Conservation (phyloP, 2,329 filamentous ascomycete species). For the Talaromyces sp. region DNA sequence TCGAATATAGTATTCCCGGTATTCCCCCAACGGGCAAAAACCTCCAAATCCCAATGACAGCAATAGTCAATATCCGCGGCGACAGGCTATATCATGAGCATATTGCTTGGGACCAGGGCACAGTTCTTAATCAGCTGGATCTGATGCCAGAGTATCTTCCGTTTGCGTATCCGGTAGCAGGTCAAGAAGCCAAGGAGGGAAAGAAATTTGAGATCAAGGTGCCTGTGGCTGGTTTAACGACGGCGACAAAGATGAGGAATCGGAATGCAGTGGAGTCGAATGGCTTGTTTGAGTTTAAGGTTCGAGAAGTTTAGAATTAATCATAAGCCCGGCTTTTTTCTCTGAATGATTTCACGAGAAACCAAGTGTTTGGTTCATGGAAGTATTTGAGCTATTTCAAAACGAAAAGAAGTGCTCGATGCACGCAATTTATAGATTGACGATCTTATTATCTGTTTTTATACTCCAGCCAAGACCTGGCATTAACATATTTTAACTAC, state of each 20-base stretch:
- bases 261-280: conserved; percentile 53
- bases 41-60: conserved; percentile 61
- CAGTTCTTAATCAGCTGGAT: conserved; percentile 59
- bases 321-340: neutral
- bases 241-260: conserved; percentile 50
- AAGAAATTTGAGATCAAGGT: conserved; percentile 55
- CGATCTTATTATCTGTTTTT: neutral
- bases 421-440: neutral
- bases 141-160: conserved; percentile 63
- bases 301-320: conserved; percentile 22
- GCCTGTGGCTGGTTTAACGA: conserved; percentile 58
- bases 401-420: neutral
- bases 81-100: conserved; percentile 68
- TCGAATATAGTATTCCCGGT: conserved; percentile 44
- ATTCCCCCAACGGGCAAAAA: conserved; percentile 55
- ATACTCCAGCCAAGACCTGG: too few relatives aligned
- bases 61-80: conserved; percentile 64
- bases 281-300: conserved; percentile 49
- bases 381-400: neutral
- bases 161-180: conserved; percentile 55
- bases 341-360: neutral
- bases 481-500: conserved; percentile 43
- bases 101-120: conserved; percentile 67
- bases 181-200: conserved; percentile 37
- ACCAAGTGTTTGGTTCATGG: too few relatives aligned